Evolutionary conservation across 345 rosid species (phyloP).

Genomic region (Rhodamnia argentea): DNA sequence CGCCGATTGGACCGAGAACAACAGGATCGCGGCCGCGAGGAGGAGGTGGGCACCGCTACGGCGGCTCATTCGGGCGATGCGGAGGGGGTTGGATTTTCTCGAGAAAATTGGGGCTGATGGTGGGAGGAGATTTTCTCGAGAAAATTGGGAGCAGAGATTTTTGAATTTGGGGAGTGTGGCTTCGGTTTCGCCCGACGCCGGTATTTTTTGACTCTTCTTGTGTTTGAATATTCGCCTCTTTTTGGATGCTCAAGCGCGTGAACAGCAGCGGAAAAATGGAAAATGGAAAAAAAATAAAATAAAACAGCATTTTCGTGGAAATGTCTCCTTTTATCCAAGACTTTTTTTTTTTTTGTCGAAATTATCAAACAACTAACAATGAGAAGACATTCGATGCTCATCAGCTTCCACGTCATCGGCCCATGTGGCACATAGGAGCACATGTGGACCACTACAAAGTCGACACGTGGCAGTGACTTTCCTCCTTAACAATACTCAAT

Average conservation of each 20-base stretch:
- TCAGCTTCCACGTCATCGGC: too few relatives aligned
- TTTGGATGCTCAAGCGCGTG: neutral
- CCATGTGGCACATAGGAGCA: too few relatives aligned
- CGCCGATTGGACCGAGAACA: conserved; percentile 16
- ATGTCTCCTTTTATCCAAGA: too few relatives aligned
- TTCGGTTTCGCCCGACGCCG: neutral
- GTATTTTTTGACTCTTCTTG: neutral
- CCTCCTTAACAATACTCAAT: too few relatives aligned
- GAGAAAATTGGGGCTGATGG: conserved; percentile 1
- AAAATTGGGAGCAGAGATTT: neutral
- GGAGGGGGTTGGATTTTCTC: conserved; percentile 12
- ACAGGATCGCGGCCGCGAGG: conserved; percentile 12
- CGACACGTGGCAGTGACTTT: too few relatives aligned
- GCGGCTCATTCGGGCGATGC: conserved; percentile 10
- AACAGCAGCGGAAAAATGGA: neutral
- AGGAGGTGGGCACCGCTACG: neutral
- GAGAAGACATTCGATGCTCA: too few relatives aligned
- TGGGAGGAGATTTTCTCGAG: conserved; percentile 17
- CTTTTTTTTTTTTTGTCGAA: too few relatives aligned
- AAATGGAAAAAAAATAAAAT: neutral
- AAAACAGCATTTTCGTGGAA: neutral
- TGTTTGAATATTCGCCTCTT: neutral
- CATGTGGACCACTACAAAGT: too few relatives aligned
- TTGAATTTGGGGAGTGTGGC: neutral
- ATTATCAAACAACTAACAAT: too few relatives aligned